Percentiles rank a stretch among this genome's conserved stretches.
phyloP scores from a whole-genome alignment of 106 monocot species.

The Triglochin maritima region DNA sequence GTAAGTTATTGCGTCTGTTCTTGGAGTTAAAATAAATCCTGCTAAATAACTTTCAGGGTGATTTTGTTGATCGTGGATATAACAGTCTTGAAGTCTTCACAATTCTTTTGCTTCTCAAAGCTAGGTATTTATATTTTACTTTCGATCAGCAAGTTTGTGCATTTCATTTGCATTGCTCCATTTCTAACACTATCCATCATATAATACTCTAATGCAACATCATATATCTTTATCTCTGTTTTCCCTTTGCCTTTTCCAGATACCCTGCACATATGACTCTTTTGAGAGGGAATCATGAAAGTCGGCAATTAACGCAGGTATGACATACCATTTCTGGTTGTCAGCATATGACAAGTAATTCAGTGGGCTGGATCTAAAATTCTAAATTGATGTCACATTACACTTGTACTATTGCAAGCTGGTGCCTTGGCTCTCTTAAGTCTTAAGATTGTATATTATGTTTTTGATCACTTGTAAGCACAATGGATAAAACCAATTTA shows the following conservation, averaged over 20 bases:
- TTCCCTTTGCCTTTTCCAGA: slow-evolving; percentile 17
- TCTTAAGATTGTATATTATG: no score
- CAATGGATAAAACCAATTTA: no score
- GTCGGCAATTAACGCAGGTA: slow-evolving; percentile 97
- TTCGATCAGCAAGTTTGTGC: no score
- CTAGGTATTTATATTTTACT: slow-evolving; percentile 29
- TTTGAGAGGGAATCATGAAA: slow-evolving; percentile 95
- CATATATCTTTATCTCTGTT: slow-evolving; percentile 3
- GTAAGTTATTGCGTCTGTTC: background rate
- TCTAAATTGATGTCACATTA: no score
- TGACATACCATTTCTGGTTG: background rate
- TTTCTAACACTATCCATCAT: no score
- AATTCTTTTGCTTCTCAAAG: slow-evolving; percentile 76
- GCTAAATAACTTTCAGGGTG: slow-evolving; percentile 33
- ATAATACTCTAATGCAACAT: no score
- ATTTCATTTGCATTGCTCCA: no score
- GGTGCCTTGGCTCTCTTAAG: no score
- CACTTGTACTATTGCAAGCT: no score
- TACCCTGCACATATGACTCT: slow-evolving; percentile 95
- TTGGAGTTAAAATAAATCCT: slow-evolving; percentile 8
- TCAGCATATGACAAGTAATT: background rate
- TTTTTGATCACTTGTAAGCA: no score
- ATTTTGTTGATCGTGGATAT: slow-evolving; percentile 83
- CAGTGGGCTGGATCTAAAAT: no score
- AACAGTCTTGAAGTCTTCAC: slow-evolving; percentile 83